Conservation (phyloP, 1,284 basidiomycete genomes). For the Fomitiporia mediterranea region DNA sequence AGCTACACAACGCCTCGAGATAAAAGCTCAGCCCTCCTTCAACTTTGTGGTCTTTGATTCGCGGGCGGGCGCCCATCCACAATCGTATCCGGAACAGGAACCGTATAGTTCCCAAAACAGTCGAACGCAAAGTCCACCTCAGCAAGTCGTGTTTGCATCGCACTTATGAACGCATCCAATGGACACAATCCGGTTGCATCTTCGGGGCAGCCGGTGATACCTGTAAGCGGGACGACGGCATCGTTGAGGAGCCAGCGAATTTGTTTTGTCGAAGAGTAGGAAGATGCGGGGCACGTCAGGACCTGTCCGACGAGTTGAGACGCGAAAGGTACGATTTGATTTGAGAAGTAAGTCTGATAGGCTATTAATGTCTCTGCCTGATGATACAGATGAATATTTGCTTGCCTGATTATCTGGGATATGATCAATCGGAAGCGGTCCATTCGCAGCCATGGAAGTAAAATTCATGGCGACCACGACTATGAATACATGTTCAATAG, state of each 20-base stretch:
- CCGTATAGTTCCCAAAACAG: slow-evolving; percentile 40
- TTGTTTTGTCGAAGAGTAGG: slow-evolving; percentile 31
- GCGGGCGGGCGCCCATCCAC: slow-evolving; percentile 35
- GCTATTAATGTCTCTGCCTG: neutral
- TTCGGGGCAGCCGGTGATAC: slow-evolving; percentile 47
- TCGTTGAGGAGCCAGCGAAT: slow-evolving; percentile 56
- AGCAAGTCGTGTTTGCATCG: slow-evolving; percentile 42
- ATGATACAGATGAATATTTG: neutral
- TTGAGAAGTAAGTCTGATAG: slow-evolving; percentile 40
- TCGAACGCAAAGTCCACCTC: slow-evolving; percentile 42
- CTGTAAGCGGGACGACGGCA: slow-evolving; percentile 59
- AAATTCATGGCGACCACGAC: slow-evolving; percentile 60
- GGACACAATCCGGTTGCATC: slow-evolving; percentile 53
- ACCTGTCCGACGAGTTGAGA: slow-evolving; percentile 58
- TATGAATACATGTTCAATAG: slow-evolving; percentile 35
- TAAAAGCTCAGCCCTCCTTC: too few species aligned
- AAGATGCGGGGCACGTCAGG: slow-evolving; percentile 41
- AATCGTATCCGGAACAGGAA: slow-evolving; percentile 38
- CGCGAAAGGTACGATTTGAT: slow-evolving; percentile 50
- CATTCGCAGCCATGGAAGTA: slow-evolving; percentile 49
- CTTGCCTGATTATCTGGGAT: slow-evolving; percentile 50
- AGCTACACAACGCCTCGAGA: too few species aligned
- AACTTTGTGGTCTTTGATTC: neutral
- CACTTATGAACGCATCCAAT: slow-evolving; percentile 46
- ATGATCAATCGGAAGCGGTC: slow-evolving; percentile 51